A percentile compares a stretch with the other conserved stretches of the same genome.
Evolutionary conservation across 2,329 filamentous ascomycete genomes (phyloP).

Genomic region (Colletotrichum sp.): DNA sequence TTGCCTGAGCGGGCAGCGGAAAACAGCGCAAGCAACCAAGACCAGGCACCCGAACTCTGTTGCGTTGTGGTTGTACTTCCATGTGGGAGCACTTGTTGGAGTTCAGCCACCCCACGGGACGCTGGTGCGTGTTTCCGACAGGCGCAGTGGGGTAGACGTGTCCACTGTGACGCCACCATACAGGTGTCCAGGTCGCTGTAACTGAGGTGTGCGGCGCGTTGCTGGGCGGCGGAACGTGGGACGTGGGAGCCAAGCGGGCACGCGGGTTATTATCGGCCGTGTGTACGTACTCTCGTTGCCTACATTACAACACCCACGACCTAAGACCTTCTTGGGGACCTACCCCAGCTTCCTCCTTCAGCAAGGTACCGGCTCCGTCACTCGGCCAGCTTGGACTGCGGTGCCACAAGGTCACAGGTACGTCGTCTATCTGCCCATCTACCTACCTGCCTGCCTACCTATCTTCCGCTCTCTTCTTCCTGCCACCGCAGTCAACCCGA

Average conservation of each 20-base stretch:
- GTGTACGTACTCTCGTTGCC: neutral
- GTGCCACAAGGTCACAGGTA: neutral
- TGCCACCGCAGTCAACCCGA: neutral
- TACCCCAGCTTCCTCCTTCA: neutral
- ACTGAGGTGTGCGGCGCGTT: neutral
- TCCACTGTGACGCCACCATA: slow-evolving; percentile 13
- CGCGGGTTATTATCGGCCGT: slow-evolving; percentile 17
- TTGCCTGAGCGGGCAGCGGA: neutral
- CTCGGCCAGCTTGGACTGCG: neutral
- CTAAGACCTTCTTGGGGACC: neutral
- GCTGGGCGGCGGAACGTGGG: neutral
- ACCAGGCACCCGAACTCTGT: neutral
- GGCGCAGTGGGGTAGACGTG: slow-evolving; percentile 3
- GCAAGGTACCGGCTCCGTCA: neutral
- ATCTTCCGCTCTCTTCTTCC: neutral
- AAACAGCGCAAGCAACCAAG: neutral
- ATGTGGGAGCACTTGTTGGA: neutral
- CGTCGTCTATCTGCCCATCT: neutral
- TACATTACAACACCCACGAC: neutral
- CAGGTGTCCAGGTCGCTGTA: neutral
- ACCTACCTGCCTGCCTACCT: neutral
- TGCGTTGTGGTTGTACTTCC: neutral
- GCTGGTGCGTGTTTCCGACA: slow-evolving; percentile 15
- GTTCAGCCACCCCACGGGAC: slow-evolving; percentile 15
- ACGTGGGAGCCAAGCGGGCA: neutral